phyloP scores from a whole-genome alignment of 2,329 filamentous ascomycete genomes.

The Chrysoporthe cubensis region DNA sequence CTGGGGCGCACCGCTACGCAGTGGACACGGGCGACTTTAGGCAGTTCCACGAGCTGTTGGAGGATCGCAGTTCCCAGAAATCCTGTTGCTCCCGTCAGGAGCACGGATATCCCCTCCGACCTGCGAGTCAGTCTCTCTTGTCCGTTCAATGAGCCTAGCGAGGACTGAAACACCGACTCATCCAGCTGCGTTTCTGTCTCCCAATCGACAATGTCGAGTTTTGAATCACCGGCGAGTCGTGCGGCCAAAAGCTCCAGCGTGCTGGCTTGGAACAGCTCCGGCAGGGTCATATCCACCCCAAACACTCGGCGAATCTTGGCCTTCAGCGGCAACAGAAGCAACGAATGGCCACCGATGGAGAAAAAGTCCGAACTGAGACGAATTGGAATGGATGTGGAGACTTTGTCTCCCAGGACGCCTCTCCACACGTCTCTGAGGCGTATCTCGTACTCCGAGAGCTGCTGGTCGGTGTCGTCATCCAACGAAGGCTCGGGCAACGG shows the following conservation, averaged over 20 bases:
- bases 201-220: slow-evolving; percentile 15
- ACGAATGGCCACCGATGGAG: slow-evolving; percentile 45
- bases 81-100: too few species aligned
- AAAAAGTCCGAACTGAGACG: slow-evolving; percentile 44
- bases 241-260: slow-evolving; percentile 45
- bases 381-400: slow-evolving; percentile 14
- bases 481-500: slow-evolving; percentile 29
- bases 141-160: too few species aligned
- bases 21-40: too few species aligned
- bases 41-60: too few species aligned
- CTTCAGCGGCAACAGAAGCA: slow-evolving; percentile 46
- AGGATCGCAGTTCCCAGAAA: too few species aligned
- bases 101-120: too few species aligned
- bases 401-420: slow-evolving; percentile 31
- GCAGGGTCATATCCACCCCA: slow-evolving; percentile 37
- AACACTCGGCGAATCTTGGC: slow-evolving; percentile 39
- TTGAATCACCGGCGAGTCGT: too few species aligned
- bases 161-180: neutral
- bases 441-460: neutral
- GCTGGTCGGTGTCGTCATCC: neutral
- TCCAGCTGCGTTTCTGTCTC: neutral
- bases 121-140: too few species aligned
- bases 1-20: too few species aligned
- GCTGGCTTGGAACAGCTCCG: slow-evolving; percentile 42
- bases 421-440: slow-evolving; percentile 25